phyloP scores from a whole-genome alignment of 1,139 yeast genomes.

The Geotrichum fermentans region DNA sequence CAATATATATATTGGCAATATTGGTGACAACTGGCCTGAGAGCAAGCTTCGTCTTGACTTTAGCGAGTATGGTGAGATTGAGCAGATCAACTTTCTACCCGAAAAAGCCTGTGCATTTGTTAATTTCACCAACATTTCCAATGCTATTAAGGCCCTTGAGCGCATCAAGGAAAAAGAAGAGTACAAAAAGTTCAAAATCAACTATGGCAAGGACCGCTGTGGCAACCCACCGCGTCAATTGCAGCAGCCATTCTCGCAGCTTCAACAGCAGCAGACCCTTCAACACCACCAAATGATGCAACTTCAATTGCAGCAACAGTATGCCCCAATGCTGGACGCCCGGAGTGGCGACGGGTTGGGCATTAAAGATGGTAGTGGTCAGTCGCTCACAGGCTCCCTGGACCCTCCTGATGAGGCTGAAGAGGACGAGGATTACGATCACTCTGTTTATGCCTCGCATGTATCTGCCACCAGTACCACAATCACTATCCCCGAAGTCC shows the following conservation, averaged over 20 bases:
- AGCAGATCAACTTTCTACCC: slow-evolving; percentile 78
- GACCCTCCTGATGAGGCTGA: slow-evolving; percentile 4
- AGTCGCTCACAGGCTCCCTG: slow-evolving; percentile 66
- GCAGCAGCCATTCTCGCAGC: slow-evolving; percentile 37
- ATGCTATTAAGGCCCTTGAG: slow-evolving; percentile 80
- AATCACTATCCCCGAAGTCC: slow-evolving; percentile 14
- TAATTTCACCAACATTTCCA: slow-evolving; percentile 79
- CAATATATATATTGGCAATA: slow-evolving; percentile 80
- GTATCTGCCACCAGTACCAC: slow-evolving; percentile 15
- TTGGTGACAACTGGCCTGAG: slow-evolving; percentile 52
- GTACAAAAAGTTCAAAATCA: slow-evolving; percentile 56
- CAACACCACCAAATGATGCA: slow-evolving; percentile 1
- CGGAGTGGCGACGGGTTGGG: slow-evolving; percentile 12
- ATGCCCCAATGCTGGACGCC: background rate
- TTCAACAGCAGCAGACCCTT: slow-evolving; percentile 4
- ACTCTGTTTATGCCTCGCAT: background rate
- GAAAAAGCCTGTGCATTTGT: slow-evolving; percentile 90
- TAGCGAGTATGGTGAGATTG: slow-evolving; percentile 82
- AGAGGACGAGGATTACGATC: slow-evolving; percentile 5
- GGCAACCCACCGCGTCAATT: slow-evolving; percentile 52
- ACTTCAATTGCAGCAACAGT: slow-evolving; percentile 1
- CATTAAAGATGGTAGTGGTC: slow-evolving; percentile 42
- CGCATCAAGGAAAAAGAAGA: slow-evolving; percentile 50
- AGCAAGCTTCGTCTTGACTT: slow-evolving; percentile 66
- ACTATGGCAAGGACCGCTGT: slow-evolving; percentile 92